These are phyloP conservation scores for Marasmius fiardii DNA, from an alignment of 1,284 basidiomycete genomes.

Conservation along the genomic window DNA sequence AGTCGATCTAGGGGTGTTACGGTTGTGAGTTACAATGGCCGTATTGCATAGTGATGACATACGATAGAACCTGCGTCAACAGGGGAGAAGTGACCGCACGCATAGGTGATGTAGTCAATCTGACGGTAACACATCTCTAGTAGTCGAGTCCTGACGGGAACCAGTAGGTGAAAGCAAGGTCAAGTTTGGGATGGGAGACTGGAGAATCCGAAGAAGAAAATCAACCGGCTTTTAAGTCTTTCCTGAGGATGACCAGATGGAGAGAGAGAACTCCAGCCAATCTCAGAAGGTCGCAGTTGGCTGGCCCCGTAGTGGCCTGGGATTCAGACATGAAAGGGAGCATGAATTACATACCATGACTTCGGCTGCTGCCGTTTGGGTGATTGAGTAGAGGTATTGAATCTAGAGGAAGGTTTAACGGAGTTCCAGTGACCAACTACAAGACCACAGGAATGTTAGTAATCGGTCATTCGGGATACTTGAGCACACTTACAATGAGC, in stretches of 20 bases:
- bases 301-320: not conserved
- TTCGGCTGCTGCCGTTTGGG: not conserved
- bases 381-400: not conserved
- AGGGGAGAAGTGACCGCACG: not conserved
- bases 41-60: not conserved
- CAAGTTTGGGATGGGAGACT: not conserved
- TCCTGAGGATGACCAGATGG: not conserved
- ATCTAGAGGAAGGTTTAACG: not conserved
- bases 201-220: not conserved
- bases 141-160: not conserved
- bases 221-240: not conserved
- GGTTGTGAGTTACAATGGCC: not conserved
- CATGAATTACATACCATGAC: not conserved
- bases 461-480: not conserved
- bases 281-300: not conserved
- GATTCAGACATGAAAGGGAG: not conserved
- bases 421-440: not conserved
- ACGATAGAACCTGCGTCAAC: not conserved
- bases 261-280: not conserved
- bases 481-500: not conserved
- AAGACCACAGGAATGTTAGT: not conserved
- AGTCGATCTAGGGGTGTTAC: not conserved
- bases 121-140: not conserved
- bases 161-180: not conserved
- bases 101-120: not conserved